Conservation (phyloP, 371 early-diverging fungal species). For the Mucor saturninus region DNA sequence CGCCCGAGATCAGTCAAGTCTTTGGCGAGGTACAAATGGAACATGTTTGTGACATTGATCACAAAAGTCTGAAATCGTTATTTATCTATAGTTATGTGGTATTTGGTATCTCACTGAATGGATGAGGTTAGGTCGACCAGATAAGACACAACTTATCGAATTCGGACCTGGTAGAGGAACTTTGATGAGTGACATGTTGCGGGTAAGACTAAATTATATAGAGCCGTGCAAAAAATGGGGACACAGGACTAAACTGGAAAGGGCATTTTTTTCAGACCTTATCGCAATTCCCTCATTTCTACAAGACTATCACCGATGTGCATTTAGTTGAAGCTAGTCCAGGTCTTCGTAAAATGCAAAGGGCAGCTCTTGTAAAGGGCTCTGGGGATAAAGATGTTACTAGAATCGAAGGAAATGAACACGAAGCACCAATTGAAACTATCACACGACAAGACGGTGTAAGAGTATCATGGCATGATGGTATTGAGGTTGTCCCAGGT, state of each 20-base stretch:
- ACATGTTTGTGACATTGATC: too few relatives aligned
- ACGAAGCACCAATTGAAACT: constrained; percentile 32
- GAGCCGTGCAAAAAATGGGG: neutral
- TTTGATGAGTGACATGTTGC: constrained; percentile 89
- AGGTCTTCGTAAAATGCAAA: constrained; percentile 74
- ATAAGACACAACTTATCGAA: constrained; percentile 77
- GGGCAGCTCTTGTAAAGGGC: constrained; percentile 49
- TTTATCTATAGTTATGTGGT: constrained; percentile 62
- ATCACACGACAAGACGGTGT: constrained; percentile 58
- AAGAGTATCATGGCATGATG: constrained; percentile 74
- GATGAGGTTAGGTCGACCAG: constrained; percentile 65
- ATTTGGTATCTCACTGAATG: constrained; percentile 84
- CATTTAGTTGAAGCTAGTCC: constrained; percentile 89
- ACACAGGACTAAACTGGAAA: neutral
- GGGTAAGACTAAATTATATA: constrained; percentile 51
- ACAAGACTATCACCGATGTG: constrained; percentile 63
- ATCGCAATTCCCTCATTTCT: constrained; percentile 70
- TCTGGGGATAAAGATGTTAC: constrained; percentile 48
- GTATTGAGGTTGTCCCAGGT: constrained; percentile 70
- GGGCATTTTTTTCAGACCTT: constrained; percentile 47
- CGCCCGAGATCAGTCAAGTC: constrained; percentile 96
- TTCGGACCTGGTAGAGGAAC: constrained; percentile 96
- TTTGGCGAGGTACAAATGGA: constrained; percentile 87
- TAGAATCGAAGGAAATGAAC: constrained; percentile 33
- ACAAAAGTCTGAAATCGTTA: neutral